Base-by-base conservation (phyloP, 2,329 filamentous ascomycete genomes). In the Colletotrichum sp. region DNA sequence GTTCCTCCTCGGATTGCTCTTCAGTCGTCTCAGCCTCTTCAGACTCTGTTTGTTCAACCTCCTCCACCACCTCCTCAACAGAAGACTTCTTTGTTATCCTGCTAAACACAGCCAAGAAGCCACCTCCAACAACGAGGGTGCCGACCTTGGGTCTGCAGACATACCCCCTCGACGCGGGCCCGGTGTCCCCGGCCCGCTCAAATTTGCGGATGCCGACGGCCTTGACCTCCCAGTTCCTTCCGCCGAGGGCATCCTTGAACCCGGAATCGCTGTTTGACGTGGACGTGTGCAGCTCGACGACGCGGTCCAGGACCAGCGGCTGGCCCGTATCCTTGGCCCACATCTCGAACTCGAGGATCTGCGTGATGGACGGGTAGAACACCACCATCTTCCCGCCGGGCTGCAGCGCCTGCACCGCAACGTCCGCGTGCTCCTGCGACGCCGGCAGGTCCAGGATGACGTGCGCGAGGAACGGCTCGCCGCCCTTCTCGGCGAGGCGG, bases 341-440 rank as follows among this genome's bases (percentile, higher is more conserved):
- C 18, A 89, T 84, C 32, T 93, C 86, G 74, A 93, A 94, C 7
- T 92, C 89, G 55, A 89, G 92, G 71, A 96, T 93, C 82, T 96
- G 95, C 12, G 94, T 96, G 74, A 97, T 92, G 79, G 92, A 95
- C 1, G 95, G 95, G 78, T 92, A 92, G 85, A 96, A 97, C 2
- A 95, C 88, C 16, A 94, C 87, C 36, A 96, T 85, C 10, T 90
- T 86, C 0, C 92, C 94, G 80, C 94, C 90, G 3, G 90, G 87
- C 52, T 90, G 90, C 69, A 97, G 84, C 16, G 92, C 91, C n/a
- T 87, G 81, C 7, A 89, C 85, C 26, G 93, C 86, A 30, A 85
- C 85, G 3, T 84, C 83, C 3, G 85, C 84, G 34, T 85, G 80
- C 13, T 85, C 83, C 68, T 94, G 87, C 3, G 93, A 89, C 34